These are phyloP conservation scores for Lactifluus piperatus DNA, from an alignment of 768 basidiomycete genomes.

Conservation along the genomic window DNA sequence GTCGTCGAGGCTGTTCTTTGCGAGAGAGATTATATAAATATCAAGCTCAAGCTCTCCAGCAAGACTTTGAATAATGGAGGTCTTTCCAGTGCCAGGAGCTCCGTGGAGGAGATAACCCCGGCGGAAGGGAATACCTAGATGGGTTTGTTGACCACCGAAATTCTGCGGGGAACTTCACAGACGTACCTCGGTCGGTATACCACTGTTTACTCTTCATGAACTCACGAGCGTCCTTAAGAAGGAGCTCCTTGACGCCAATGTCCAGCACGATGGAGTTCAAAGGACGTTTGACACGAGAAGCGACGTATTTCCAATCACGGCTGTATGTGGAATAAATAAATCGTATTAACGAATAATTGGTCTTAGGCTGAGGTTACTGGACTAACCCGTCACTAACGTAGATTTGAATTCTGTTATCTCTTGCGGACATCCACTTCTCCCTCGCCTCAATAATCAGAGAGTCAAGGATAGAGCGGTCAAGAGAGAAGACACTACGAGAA, in stretches of 20 bases:
- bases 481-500: constrained; percentile 8
- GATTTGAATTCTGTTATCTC: constrained; percentile 26
- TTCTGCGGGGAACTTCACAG: background rate
- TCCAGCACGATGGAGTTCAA: constrained; percentile 63
- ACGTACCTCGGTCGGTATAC: constrained; percentile 58
- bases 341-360: background rate
- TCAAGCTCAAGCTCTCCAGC: constrained; percentile 72
- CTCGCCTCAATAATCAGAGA: constrained; percentile 16
- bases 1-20: constrained; percentile 56
- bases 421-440: constrained; percentile 5
- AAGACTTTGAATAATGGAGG: constrained; percentile 64
- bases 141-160: background rate
- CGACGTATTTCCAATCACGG: constrained; percentile 45
- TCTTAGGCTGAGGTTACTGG: background rate
- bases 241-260: constrained; percentile 52
- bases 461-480: constrained; percentile 18
- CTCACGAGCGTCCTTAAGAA: constrained; percentile 61
- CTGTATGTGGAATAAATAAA: constrained; percentile 1
- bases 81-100: constrained; percentile 74
- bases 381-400: constrained; percentile 40
- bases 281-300: constrained; percentile 55
- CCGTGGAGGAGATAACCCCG: constrained; percentile 72
- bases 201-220: constrained; percentile 61
- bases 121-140: constrained; percentile 57
- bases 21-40: constrained; percentile 65